Evolutionary conservation across 371 early-diverging fungal genomes (phyloP).

Genomic region (Paraphysoderma sedebokerense): DNA sequence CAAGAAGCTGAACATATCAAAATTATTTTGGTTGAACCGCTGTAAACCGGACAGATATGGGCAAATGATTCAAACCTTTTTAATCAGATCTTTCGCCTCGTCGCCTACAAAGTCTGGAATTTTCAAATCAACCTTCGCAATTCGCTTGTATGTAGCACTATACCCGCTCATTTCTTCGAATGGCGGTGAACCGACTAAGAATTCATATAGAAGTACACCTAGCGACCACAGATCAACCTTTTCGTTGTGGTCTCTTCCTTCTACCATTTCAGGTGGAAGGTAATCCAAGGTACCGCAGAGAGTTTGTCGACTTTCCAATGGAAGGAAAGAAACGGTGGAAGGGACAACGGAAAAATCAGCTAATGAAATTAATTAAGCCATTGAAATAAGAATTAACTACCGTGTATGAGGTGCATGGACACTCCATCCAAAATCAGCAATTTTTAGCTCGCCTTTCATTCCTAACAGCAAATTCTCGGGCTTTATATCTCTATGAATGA

Average conservation of each 20-base stretch:
- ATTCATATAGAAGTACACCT: constrained; percentile 95
- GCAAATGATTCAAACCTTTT: constrained; percentile 23
- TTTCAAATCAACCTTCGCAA: constrained; percentile 64
- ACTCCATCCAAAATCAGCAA: constrained; percentile 99
- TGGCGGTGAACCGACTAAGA: constrained; percentile 88
- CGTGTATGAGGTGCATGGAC: constrained; percentile 78
- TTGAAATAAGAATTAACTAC: constrained; percentile 12
- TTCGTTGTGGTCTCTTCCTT: constrained; percentile 64
- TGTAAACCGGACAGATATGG: neutral
- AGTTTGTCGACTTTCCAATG: constrained; percentile 51
- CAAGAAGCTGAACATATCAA: constrained; percentile 37
- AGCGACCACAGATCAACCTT: constrained; percentile 96
- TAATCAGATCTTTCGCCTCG: constrained; percentile 83
- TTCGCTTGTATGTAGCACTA: constrained; percentile 62
- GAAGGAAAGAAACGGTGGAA: constrained; percentile 13
- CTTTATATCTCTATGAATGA: constrained; percentile 94
- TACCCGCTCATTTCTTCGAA: constrained; percentile 64
- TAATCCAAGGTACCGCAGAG: constrained; percentile 98
- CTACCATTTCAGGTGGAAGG: constrained; percentile 48
- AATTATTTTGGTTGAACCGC: neutral
- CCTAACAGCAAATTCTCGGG: constrained; percentile 93
- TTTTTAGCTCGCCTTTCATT: constrained; percentile 67
- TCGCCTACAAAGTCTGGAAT: constrained; percentile 64
- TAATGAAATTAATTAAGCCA: constrained; percentile 7
- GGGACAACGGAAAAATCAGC: neutral